A percentile compares a stretch with the other conserved stretches of the same genome.
Evolutionary conservation across 129 eudicot species (phyloP).

Genomic region (Erigeron canadensis): DNA sequence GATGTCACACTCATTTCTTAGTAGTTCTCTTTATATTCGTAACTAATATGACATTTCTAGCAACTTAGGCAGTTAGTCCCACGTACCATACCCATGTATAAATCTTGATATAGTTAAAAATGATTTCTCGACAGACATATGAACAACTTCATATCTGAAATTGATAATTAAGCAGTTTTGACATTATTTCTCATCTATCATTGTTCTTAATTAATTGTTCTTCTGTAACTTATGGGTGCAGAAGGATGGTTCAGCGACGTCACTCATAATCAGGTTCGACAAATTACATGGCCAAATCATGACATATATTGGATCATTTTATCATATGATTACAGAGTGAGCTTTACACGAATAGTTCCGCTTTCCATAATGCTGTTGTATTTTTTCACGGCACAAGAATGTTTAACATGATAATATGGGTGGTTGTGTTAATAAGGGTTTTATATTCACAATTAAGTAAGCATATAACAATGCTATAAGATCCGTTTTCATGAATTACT

Average conservation of each 20-base stretch:
- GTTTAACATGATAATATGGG: too few species aligned
- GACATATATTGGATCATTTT: neutral
- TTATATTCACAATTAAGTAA: too few species aligned
- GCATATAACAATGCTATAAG: too few species aligned
- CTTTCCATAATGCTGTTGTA: neutral
- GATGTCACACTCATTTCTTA: neutral
- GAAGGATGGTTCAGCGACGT: constrained; percentile 85
- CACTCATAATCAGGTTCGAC: constrained; percentile 81
- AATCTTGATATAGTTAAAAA: neutral
- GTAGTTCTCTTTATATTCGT: neutral
- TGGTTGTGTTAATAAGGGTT: too few species aligned
- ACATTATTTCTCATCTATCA: neutral
- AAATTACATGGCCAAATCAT: neutral
- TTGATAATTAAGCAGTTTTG: neutral
- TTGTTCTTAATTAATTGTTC: constrained; percentile 18
- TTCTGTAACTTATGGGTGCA: constrained; percentile 42
- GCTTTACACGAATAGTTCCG: neutral
- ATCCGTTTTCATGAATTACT: too few species aligned
- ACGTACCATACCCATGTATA: neutral
- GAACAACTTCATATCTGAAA: constrained; percentile 13
- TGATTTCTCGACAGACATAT: neutral
- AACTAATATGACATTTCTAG: neutral
- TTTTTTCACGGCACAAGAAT: neutral
- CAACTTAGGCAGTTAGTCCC: neutral
- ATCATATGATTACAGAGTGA: neutral